phyloP scores from a whole-genome alignment of 805 yeast species.

The Pichia scutulata region DNA sequence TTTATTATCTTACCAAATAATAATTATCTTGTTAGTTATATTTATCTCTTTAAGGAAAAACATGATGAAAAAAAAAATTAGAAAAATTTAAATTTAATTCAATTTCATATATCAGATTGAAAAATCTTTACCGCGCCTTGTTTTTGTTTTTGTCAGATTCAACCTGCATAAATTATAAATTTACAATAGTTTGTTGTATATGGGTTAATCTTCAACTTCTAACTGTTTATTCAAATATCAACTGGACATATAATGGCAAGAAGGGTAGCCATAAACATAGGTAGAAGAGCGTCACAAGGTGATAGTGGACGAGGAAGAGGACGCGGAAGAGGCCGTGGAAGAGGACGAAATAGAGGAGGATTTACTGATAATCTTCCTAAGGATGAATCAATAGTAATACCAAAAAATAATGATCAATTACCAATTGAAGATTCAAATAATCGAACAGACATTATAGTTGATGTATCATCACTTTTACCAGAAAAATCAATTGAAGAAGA shows the following conservation, averaged over 20 bases:
- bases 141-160: neutral
- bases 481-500: neutral
- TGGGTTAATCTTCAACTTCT: neutral
- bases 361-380: neutral
- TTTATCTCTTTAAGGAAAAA: no score
- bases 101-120: neutral
- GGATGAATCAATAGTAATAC: neutral
- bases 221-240: neutral
- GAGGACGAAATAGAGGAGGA: neutral
- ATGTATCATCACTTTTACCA: neutral
- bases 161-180: no score
- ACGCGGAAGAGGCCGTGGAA: neutral
- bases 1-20: neutral
- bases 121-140: constrained; percentile 6
- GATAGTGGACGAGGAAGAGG: neutral
- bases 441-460: neutral
- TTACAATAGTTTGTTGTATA: neutral
- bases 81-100: neutral
- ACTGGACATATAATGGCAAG: constrained; percentile 8
- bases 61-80: neutral
- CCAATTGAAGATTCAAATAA: constrained; percentile 1
- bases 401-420: no score
- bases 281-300: neutral
- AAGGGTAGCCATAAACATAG: constrained; percentile 11
- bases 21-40: no score